Base-by-base conservation (phyloP, 495 filamentous ascomycete species). In the Xylaria longipes region DNA sequence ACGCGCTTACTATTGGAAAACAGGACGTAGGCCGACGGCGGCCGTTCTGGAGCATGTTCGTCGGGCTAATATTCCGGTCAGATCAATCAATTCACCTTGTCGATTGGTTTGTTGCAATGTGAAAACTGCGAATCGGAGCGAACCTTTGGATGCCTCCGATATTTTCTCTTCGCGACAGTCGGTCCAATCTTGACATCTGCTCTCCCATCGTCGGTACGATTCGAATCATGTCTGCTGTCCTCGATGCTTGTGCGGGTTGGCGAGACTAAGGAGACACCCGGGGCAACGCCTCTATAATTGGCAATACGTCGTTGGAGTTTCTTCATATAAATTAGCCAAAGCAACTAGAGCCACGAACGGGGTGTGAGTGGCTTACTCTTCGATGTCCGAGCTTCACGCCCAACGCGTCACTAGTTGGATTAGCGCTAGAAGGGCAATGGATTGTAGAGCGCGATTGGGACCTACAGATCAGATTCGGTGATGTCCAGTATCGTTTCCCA, bases 401-500 rank as follows among this genome's bases (percentile, higher is more conserved):
- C 61, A 94, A 81, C 50, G 84, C 83, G 81, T 89, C 90, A 65
- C 91, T 93, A 46, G 20, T n/a, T 31, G 12, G 37, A 39, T 67
- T 45, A 71, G 69, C 62, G 64, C 54, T 39, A 37, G 20, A 20
- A 50, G 5, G 68, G 48, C 63, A 64, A 12, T 17, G 58, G 25
- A 31, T 54, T 25, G 25, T 35, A 27, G 37, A 41, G 15, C 57
- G 0, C 57, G n/a, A 56, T 31, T 29, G 25, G 37, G 56, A 79
- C 90, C 79, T 83, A 93, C 89, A 94, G 84, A 80, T 94, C 92
- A 48, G 91, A 90, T 79, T 94, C 92, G 56, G 91, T 93, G 58
- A 94, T 93, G 65, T 94, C 92, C 65, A 92, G 81, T 54, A 94
- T 87, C 6, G 91, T 92, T 45, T 94, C 91, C 92, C 92, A 94